Evolutionary conservation across 352 stramenopile species (phyloP), one percentile per base, ranked within the genome.

Genomic region (Globisporangium rhizosaccharum): DNA sequence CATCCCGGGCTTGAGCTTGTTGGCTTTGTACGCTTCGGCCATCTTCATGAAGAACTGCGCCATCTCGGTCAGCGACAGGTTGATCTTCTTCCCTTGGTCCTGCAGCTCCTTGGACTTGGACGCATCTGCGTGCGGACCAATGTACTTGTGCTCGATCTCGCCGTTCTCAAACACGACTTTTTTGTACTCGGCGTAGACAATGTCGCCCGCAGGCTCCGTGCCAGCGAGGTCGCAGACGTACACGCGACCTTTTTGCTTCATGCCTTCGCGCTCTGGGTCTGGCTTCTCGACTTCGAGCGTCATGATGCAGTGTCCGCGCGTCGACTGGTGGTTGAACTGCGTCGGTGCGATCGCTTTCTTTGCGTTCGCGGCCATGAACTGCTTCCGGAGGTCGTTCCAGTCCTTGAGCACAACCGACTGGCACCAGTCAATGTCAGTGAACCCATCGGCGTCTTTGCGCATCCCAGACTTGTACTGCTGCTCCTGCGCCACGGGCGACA

Each of bases 1-100:
- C 61, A 85, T 85, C 25, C 92, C 92, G 0, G 92, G 88, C 68
- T 97, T 97, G 48, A 98, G 85, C 53, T 96, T 97, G 75, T 98
- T 98, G 53, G 90, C 87, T 45, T 96, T 94, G 47, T 97, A 85
- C 48, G 90, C 89, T 53, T 97, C 92, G 26, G 92, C 92, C 92
- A 98, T 98, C 65, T 98, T 98, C 88, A 98, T 97, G 75, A 98
- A 98, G 67, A 98, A 98, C 66, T 98, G 91, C 15, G 92, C 85
- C 92, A 98, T 98, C 75, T 98, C 92, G 11, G 90, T 97, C 25
- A 98, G 73, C 26, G 89, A 97, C 55, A 98, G 61, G 58, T 98
- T 98, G 78, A 98, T 98, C 65, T 98, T 98, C 81, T 97, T 98
- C 52, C 92, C 92, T 61, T 98, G 88, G 67, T 96, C 91, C 70